Percentiles rank a stretch among this genome's conserved stretches.
phyloP scores from a whole-genome alignment of 2,329 filamentous ascomycete species.

The Balansia obtecta region DNA sequence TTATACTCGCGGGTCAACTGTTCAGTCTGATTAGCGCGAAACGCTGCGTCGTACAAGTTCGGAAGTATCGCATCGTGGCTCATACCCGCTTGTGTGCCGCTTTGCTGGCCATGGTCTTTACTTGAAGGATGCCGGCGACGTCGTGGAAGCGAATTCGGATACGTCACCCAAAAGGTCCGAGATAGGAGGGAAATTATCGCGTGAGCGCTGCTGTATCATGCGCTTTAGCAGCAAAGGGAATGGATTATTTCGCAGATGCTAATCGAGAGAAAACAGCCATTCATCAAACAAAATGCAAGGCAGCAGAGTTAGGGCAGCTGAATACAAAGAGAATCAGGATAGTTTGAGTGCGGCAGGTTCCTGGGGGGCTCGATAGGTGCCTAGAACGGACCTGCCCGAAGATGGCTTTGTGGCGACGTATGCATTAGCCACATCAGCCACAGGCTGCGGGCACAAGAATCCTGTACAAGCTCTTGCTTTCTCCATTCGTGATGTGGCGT shows the following conservation, averaged over 20 bases:
- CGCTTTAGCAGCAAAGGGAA: not conserved
- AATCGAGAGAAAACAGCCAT: not conserved
- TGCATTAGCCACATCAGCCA: conserved; percentile 1
- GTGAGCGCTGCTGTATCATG: not conserved
- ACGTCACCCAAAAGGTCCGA: conserved; percentile 13
- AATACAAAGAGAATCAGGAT: not conserved
- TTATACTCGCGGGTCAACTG: conserved; percentile 53
- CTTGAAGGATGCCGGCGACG: not conserved
- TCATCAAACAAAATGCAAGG: not conserved
- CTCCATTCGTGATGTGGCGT: not conserved
- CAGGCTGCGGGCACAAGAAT: too few species aligned
- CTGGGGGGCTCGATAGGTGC: not conserved
- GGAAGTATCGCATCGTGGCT: conserved; percentile 2
- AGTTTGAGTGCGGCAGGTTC: not conserved
- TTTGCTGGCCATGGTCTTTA: conserved; percentile 51
- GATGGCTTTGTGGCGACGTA: not conserved
- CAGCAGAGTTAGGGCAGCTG: not conserved
- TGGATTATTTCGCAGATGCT: not conserved
- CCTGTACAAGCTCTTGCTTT: too few species aligned
- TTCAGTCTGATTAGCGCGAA: conserved; percentile 11
- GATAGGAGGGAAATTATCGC: not conserved
- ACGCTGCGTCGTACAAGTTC: not conserved
- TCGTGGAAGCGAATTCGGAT: conserved; percentile 1
- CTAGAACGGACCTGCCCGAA: conserved; percentile 1
- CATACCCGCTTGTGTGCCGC: conserved; percentile 60